Base-by-base conservation (phyloP, 305 asterid species). In the Galium porrigens region DNA sequence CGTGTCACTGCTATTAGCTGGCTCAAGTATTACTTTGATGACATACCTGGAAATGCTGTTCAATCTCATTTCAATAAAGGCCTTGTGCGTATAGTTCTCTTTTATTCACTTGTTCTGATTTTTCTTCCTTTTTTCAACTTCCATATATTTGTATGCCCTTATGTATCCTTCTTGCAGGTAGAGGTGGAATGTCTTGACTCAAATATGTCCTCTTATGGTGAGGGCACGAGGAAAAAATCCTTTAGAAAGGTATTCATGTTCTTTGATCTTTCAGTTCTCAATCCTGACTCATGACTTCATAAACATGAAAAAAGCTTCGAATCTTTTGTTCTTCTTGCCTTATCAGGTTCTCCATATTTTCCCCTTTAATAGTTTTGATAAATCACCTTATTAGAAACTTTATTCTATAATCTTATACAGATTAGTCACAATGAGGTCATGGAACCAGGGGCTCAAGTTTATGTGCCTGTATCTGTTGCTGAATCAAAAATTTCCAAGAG, bases 1-100 rank as follows among this genome's bases (percentile, higher is more conserved):
- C 85, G 75, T 61, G 90, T 88, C 55, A 86, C 98, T 33, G 96
- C 95, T 60, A 79, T 91, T 73, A 88, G 89, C 79, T 91, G 96
- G 98, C 88, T 88, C 72, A 88, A 89, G 73, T 91, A 91, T 78
- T 91, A 86, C 83, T 86, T 91, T 44, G 81, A 81, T 18, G 98
- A 84, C 49, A 74, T 79, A 46, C 82, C 80, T 69, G 90, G 86
- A 48, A 79, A 81, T 15, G 74, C 68, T 69, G 80, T 85, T 69
- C 94, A 84, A 68, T 69, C 82, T 54, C 92, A 85, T 75, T 91
- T 91, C 77, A 83, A 79, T 67, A 82, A 86, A 74, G 88, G 92
- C 81, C 92, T 86, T 3, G 98, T 91, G 10, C 64, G 92, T 82
- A 3, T 59, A 7, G 30, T 53, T 46, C 34, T 37, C 42, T 49